Evolutionary conservation across 345 rosid species (phyloP).

Genomic region (Heritiera fomes): DNA sequence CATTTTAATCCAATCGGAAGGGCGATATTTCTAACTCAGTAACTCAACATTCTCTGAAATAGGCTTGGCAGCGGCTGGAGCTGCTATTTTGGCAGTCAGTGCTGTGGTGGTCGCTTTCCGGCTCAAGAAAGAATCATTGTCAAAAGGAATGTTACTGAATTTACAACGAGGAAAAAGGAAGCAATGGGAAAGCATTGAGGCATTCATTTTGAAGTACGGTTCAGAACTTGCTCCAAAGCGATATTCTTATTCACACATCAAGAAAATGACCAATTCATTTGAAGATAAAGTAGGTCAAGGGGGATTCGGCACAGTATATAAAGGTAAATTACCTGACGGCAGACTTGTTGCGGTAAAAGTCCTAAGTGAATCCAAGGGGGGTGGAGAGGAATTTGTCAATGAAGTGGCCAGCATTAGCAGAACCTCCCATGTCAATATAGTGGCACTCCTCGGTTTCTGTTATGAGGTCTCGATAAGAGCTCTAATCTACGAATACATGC

Average conservation of each 20-base stretch:
- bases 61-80: slow-evolving; percentile 8
- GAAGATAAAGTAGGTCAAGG: slow-evolving; percentile 16
- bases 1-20: no score
- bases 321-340: slow-evolving; percentile 15
- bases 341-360: slow-evolving; percentile 18
- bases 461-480: slow-evolving; percentile 4
- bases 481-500: slow-evolving; percentile 28
- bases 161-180: slow-evolving; percentile 3
- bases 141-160: not conserved
- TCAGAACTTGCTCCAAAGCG: slow-evolving; percentile 20
- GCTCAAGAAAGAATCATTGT: not conserved
- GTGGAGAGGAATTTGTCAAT: slow-evolving; percentile 19
- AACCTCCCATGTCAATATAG: slow-evolving; percentile 1
- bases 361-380: slow-evolving; percentile 16
- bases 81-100: not conserved
- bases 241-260: slow-evolving; percentile 17
- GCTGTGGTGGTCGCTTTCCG: not conserved
- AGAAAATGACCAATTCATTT: slow-evolving; percentile 17
- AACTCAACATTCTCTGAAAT: not conserved
- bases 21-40: no score
- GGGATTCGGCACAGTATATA: slow-evolving; percentile 18
- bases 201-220: slow-evolving; percentile 14
- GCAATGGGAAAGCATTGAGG: slow-evolving; percentile 17
- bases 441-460: slow-evolving; percentile 17
- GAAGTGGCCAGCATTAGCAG: not conserved